These are phyloP conservation scores for Talaromyces piceae DNA, from an alignment of 2,329 filamentous ascomycete genomes.

Conservation along the genomic window DNA sequence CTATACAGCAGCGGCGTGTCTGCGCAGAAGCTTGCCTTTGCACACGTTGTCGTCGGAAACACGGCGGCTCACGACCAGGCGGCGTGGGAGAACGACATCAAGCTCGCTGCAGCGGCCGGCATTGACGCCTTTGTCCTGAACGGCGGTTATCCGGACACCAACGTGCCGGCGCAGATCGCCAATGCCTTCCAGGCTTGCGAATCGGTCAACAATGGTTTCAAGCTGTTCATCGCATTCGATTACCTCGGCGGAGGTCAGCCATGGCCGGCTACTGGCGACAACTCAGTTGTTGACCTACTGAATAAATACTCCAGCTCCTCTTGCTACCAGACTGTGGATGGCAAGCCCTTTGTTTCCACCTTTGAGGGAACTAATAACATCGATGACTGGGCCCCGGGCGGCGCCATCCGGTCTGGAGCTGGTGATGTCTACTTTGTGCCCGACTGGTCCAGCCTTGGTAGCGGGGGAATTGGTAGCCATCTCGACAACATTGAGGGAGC, in stretches of 20 bases:
- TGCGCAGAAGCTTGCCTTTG: conserved; percentile 17
- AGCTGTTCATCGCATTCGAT: conserved; percentile 33
- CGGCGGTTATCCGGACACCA: conserved; percentile 21
- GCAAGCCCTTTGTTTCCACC: conserved; percentile 31
- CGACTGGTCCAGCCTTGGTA: conserved; percentile 36
- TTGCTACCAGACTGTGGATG: conserved; percentile 16
- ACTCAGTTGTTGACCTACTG: conserved; percentile 19
- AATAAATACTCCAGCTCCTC: conserved; percentile 20
- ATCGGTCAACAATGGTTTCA: conserved; percentile 19
- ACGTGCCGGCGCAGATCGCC: conserved; percentile 16
- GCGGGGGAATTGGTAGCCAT: conserved; percentile 19
- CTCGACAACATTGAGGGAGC: conserved; percentile 29
- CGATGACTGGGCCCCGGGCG: conserved; percentile 33
- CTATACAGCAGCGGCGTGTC: conserved; percentile 1
- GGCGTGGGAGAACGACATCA: conserved; percentile 23
- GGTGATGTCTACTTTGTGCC: conserved; percentile 39
- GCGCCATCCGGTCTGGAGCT: conserved; percentile 14
- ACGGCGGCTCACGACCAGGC: conserved; percentile 6
- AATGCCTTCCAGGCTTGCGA: conserved; percentile 22
- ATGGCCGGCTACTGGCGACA: conserved; percentile 23
- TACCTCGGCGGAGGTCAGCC: conserved; percentile 24
- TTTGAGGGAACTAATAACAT: conserved; percentile 39
- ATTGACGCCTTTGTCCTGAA: conserved; percentile 39
- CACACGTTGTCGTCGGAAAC: conserved; percentile 23
- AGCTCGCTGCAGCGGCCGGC: conserved; percentile 26